Evolutionary conservation across 2,329 filamentous ascomycete genomes (phyloP).

Genomic region (Bipolaris bicolor): DNA sequence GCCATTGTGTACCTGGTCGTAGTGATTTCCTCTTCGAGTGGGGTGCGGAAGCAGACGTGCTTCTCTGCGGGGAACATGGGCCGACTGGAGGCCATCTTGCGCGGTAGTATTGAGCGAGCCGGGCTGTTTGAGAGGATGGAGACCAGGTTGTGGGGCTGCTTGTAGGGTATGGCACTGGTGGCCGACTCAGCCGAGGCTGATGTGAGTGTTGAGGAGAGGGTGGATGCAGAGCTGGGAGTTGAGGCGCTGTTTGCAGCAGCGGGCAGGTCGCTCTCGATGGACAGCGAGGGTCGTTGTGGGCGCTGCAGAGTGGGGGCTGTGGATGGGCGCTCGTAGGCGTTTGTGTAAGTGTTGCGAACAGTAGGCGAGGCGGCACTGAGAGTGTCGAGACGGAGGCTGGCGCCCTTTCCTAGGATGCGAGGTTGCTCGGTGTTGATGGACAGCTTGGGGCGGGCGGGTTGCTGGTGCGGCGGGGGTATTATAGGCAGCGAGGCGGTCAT

Average conservation of each 20-base stretch:
- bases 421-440: slow-evolving; percentile 63
- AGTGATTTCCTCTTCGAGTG: slow-evolving; percentile 65
- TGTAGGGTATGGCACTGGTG: slow-evolving; percentile 52
- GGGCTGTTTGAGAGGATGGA: slow-evolving; percentile 57
- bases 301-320: slow-evolving; percentile 31
- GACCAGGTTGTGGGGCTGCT: slow-evolving; percentile 52
- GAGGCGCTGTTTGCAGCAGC: slow-evolving; percentile 27
- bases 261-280: slow-evolving; percentile 41
- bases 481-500: slow-evolving; percentile 56
- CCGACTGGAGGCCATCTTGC: slow-evolving; percentile 51
- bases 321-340: slow-evolving; percentile 60
- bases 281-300: slow-evolving; percentile 40
- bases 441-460: slow-evolving; percentile 61
- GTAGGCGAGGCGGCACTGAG: slow-evolving; percentile 65
- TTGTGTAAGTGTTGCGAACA: slow-evolving; percentile 66
- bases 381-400: slow-evolving; percentile 60
- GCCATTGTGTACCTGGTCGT: slow-evolving; percentile 61
- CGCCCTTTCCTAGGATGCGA: slow-evolving; percentile 60
- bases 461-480: slow-evolving; percentile 44
- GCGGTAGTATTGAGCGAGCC: slow-evolving; percentile 43
- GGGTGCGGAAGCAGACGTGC: slow-evolving; percentile 62
- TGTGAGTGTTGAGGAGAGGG: slow-evolving; percentile 50
- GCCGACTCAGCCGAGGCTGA: slow-evolving; percentile 50
- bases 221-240: slow-evolving; percentile 47
- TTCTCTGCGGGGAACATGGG: slow-evolving; percentile 63